Evolutionary conservation across 768 basidiomycete genomes (phyloP), one percentile per base, ranked within the genome.

Genomic region (Boletus sensibilis): DNA sequence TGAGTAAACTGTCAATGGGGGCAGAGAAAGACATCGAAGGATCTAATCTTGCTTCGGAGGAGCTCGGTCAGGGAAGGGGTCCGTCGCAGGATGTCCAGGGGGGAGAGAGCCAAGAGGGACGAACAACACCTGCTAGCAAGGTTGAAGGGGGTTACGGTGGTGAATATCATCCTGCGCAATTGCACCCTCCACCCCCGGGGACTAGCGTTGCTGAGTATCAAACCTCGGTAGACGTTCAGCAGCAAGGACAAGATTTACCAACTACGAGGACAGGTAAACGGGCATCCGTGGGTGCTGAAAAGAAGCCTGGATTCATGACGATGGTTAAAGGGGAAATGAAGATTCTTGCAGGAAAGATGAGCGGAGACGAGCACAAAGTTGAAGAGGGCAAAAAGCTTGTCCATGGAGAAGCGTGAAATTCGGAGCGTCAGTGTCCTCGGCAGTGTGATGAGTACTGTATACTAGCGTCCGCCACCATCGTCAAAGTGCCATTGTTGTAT

Each of bases 311-410:
- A 21, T 66, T 74, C 38, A 50, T 75, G 49, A 57, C 64, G 12
- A 60, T 68, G 61, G 57, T 74, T 0, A 74, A 66, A 50, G 72
- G 74, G 1, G 72, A 73, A 56, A 73, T 70, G 54, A 74, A 68
- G 54, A 58, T 73, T 23, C 45, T 74, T 6, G 66, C 65, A 18
- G 72, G 72, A 25, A 68, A 65, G 44, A 49, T 74, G 56, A 65
- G 66, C 2, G 52, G 71, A 11, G 65, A 75, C 11, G 66, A 63
- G 2, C 58, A 55, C 9, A 68, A 71, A 39, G 59, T 74, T 5
- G 68, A 67, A 34, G 61, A 65, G 45, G 72, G 73, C 4, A 68
- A 55, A 50, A 60, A 50, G 49, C 53, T 72, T 9, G 25, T 74
- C 16, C 71, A 71, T 7, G 65, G 62, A 14, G 56, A 60, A 27